Evolutionary conservation across 495 filamentous ascomycete genomes (phyloP).

Genomic region (Penicillium robsamsonii): DNA sequence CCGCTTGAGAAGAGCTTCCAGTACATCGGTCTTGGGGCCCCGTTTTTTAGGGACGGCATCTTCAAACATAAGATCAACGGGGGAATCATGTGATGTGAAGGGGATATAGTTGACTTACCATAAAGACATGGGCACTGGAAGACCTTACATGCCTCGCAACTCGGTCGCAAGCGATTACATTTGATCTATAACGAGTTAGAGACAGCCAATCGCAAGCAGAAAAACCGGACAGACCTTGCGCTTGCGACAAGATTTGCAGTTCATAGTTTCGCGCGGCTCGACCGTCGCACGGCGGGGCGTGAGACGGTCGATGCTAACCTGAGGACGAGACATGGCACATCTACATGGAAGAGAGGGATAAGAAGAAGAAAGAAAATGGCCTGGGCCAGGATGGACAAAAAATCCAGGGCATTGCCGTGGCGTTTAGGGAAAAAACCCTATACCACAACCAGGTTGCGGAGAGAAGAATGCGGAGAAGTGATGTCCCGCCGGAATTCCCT

Average conservation of each 20-base stretch:
- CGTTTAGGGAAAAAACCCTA: conserved; percentile 5
- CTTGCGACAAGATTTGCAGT: conserved; percentile 90
- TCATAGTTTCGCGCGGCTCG: conserved; percentile 85
- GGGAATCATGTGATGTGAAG: conserved; percentile 4
- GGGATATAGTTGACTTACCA: conserved; percentile 49
- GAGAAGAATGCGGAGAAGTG: conserved; percentile 31
- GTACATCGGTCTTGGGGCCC: conserved; percentile 83
- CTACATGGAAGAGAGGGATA: conserved; percentile 8
- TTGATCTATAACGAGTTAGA: conserved; percentile 61
- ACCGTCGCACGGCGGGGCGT: conserved; percentile 68
- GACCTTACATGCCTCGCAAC: conserved; percentile 84
- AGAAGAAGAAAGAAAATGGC: conserved; percentile 9
- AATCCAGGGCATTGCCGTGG: conserved; percentile 13
- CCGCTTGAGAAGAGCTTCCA: conserved; percentile 78
- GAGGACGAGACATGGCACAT: conserved; percentile 63
- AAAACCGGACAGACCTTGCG: conserved; percentile 58
- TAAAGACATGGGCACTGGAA: conserved; percentile 88
- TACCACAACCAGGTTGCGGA: conserved; percentile 3
- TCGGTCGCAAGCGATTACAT: conserved; percentile 79
- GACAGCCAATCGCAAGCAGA: background rate
- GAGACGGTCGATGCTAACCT: conserved; percentile 82
- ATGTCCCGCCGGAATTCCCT: conserved; percentile 26
- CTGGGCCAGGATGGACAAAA: conserved; percentile 8
- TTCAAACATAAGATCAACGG: conserved; percentile 34
- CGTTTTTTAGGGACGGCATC: conserved; percentile 87